Evolutionary conservation across 2,329 filamentous ascomycete species (phyloP), one percentile per base, ranked within the genome.

Genomic region (Colletotrichum trifolii): DNA sequence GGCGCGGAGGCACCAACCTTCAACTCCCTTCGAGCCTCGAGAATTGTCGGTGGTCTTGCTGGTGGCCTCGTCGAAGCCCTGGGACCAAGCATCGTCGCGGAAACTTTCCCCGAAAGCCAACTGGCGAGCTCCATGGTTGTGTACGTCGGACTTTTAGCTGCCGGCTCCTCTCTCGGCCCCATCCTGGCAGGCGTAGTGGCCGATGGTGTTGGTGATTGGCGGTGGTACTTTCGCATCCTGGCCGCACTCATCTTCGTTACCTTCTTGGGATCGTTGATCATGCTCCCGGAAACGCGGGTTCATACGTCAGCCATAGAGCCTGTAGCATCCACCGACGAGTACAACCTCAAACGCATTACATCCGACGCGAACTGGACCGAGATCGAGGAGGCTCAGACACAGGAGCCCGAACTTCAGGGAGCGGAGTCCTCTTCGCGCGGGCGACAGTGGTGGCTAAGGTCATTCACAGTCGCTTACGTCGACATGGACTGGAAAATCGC

Each of bases 61-160:
- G 69, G 54, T 34, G 69, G 67, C 13, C 52, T 68, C 4, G 53
- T 69, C 34, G 68, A 70, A 54, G 66, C 69, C 12, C 38, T 70
- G 9, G 69, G 68, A 8, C 70, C 69, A 8, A 57, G 60, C 33
- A 66, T 71, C 10, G 69, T 70, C 33, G 54, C 45, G 7, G 69
- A 70, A 33, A 63, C 35, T 3, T 71, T 70, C 15, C 68, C 52
- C 60, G 45, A 67, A 54, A 42, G 64, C 12, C 64, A 71, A 43
- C 43, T 68, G 1, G 64, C 69, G 8, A 58, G 59, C n/a, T 67
- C 68, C n/a, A 71, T 76, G 72, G 42, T 71, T 63, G 54, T 72
- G 69, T 42, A 59, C 12, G 63, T 67, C 43, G 56, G 64, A 59
- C 10, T 72, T 63, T 8, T 64, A 33, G 39, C 61, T 10, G 53